Evolutionary conservation across 2,329 filamentous ascomycete genomes (phyloP).

Genomic region (Claviceps cyperi): DNA sequence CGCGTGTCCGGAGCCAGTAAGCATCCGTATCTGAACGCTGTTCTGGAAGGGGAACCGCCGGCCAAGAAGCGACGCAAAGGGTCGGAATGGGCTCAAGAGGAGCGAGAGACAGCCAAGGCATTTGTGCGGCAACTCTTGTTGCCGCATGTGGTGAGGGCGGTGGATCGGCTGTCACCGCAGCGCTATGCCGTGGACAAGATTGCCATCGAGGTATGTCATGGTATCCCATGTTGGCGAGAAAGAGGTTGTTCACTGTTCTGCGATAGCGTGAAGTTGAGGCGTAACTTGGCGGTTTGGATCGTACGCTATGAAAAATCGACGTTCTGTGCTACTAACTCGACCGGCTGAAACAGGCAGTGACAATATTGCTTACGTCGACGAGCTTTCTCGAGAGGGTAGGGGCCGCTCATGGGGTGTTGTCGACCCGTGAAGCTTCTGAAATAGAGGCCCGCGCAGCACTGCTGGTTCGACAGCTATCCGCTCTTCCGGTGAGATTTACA

Average conservation of each 20-base stretch:
- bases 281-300: too few relatives aligned
- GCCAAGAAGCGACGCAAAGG: constrained; percentile 18
- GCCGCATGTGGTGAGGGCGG: constrained; percentile 16
- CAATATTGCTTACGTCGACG: constrained; percentile 11
- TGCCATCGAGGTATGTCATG: constrained; percentile 14
- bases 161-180: constrained; percentile 12
- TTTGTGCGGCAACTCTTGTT: constrained; percentile 18
- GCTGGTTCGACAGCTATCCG: constrained; percentile 11
- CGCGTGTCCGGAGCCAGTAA: not conserved
- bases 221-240: too few relatives aligned
- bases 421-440: constrained; percentile 8
- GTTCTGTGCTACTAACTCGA: not conserved
- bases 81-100: constrained; percentile 2
- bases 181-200: constrained; percentile 15
- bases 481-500: constrained; percentile 9
- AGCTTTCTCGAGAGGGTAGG: constrained; percentile 13
- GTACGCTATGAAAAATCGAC: too few relatives aligned
- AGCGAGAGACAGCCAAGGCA: constrained; percentile 9
- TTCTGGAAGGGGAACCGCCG: constrained; percentile 12
- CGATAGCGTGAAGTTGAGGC: too few relatives aligned
- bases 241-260: not conserved
- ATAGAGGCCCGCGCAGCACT: constrained; percentile 8
- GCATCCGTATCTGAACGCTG: not conserved
- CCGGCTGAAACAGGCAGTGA: constrained; percentile 9
- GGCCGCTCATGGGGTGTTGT: constrained; percentile 9